These are phyloP conservation scores for Erythrobasidium yunnanense DNA, from an alignment of 768 basidiomycete genomes.

Conservation along the genomic window DNA sequence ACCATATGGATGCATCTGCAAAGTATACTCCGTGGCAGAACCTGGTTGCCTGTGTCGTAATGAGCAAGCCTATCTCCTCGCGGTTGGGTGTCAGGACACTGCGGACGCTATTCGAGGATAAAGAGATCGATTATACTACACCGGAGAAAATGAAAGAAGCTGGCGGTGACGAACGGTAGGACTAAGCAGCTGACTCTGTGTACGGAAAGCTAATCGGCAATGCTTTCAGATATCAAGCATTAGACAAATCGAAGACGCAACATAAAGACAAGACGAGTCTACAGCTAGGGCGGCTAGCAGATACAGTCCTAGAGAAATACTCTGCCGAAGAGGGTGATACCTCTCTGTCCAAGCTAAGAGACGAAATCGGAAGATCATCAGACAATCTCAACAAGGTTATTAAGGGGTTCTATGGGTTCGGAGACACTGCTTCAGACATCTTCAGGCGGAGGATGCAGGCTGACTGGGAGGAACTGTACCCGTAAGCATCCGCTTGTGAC, in stretches of 20 bases:
- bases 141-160: constrained; percentile 20
- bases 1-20: neutral
- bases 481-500: neutral
- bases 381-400: neutral
- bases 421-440: constrained; percentile 10
- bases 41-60: constrained; percentile 1
- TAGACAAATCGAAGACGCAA: constrained; percentile 14
- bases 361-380: neutral
- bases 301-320: constrained; percentile 15
- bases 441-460: constrained; percentile 19
- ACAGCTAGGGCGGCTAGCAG: constrained; percentile 3
- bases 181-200: no score
- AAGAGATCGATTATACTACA: constrained; percentile 4
- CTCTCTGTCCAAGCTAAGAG: constrained; percentile 10
- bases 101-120: neutral
- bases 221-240: constrained; percentile 11
- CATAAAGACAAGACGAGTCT: constrained; percentile 16
- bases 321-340: constrained; percentile 1
- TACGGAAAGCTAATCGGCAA: neutral
- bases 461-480: constrained; percentile 23
- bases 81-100: constrained; percentile 8
- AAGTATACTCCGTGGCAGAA: constrained; percentile 16
- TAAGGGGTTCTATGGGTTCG: constrained; percentile 12
- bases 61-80: constrained; percentile 17
- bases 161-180: neutral